phyloP scores from a whole-genome alignment of 768 basidiomycete genomes.

The Mycena maculata region DNA sequence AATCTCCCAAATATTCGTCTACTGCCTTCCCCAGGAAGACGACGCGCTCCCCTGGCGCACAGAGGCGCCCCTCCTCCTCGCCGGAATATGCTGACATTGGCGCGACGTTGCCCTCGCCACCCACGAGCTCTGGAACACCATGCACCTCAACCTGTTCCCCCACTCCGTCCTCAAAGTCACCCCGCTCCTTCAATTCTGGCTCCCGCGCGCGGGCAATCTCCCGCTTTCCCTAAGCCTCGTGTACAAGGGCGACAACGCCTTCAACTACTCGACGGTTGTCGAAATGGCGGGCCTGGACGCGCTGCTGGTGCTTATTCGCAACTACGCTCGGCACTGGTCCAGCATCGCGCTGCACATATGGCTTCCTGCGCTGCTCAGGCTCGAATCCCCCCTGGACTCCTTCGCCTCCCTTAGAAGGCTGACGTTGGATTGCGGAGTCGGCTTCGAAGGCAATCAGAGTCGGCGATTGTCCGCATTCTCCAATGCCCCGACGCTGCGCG shows the following conservation, averaged over 20 bases:
- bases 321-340: conserved; percentile 4
- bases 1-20: conserved; percentile 20
- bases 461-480: too few relatives aligned
- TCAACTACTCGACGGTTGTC: neutral
- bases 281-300: neutral
- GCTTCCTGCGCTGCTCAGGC: neutral
- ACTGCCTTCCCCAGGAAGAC: conserved; percentile 21
- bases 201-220: conserved; percentile 20
- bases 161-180: neutral
- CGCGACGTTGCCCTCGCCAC: conserved; percentile 1
- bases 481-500: neutral
- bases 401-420: conserved; percentile 5
- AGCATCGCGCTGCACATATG: conserved; percentile 12
- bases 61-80: conserved; percentile 21
- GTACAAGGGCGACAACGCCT: neutral
- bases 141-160: conserved; percentile 18
- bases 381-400: neutral
- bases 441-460: neutral
- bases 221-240: conserved; percentile 14
- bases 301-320: neutral
- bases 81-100: conserved; percentile 21
- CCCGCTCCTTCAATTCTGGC: conserved; percentile 17
- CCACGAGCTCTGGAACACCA: conserved; percentile 23
- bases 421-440: neutral
- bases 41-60: conserved; percentile 13